Evolutionary conservation across 208 protist species (phyloP), one percentile per base, ranked within the genome.

Genomic region (Crithidia fasciculata): DNA sequence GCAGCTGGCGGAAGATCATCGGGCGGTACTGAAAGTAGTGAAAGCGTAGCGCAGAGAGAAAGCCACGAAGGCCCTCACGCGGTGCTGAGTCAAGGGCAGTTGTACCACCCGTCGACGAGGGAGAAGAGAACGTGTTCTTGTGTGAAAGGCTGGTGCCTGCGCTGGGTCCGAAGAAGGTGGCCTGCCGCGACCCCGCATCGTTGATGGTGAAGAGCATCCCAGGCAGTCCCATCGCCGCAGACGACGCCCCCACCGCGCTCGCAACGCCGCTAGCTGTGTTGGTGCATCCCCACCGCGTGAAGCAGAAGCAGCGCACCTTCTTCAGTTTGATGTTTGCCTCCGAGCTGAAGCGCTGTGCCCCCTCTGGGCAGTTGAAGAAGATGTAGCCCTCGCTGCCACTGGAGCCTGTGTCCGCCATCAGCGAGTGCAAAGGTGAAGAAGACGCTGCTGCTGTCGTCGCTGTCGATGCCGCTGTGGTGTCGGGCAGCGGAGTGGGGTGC

Each of bases 301-400:
- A 95, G 64, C 87, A 88, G 53, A 95, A 95, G 58, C 83, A 74
- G 40, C 81, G 79, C 5, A 90, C 79, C 16, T 89, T 88, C n/a
- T 80, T 88, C 4, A 96, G 72, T 13, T 85, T 85, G 40, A 95
- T 75, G 78, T 89, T 89, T 10, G 85, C 89, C 73, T 96, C 89
- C 7, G 81, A 85, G 69, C 84, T 92, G 62, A 94, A 93, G 5
- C 92, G 87, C 82, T 96, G 92, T 5, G 87, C 82, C 0, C 92
- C 92, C 52, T 96, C 89, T 0, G 92, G 92, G 52, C 92, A 96
- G 79, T 96, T 96, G 62, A 96, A 96, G 61, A 96, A 84, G 16
- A 96, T 58, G 66, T 93, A 88, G 18, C 90, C 87, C 47, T 89
- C 85, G 9, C 61, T 79, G 10, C 76, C 68, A 8, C 61, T 80